Base-by-base conservation (phyloP, 106 monocot species). In the Dactylorhiza incarnata region DNA sequence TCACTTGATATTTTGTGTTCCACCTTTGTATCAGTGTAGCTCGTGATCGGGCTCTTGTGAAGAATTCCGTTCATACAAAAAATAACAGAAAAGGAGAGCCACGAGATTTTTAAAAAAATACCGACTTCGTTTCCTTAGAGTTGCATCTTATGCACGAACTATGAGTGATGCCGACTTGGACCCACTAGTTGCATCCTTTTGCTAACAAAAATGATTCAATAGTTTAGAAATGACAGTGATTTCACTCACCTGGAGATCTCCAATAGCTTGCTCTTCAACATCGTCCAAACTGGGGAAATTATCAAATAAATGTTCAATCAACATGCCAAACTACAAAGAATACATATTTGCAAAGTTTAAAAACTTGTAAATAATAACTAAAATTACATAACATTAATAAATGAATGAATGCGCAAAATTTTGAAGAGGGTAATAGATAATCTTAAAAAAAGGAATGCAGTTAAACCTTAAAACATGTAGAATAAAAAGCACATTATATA, bases 231-330 rank as follows among this genome's bases (percentile, higher is more conserved):
- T 37, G 37, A 37, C 37, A 37, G 37, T 37, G 37, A 37, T 37
- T 37, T 37, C 37, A 37, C 62, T 65, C 61, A 86, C 95, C 95
- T 95, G 95, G 44, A 95, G 90, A 85, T 95, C 92, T 45, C 95
- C 92, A 77, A 95, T 92, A 29, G 95, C 92, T 80, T 95, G 90
- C 73, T 84, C 83, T 15, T 83, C 86, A 29, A 73, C 85, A 80
- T 90, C 85, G 65, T 95, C 90, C 90, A 92, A 90, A 43, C 89
- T 81, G 12, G 92, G 90, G 68, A 90, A 92, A 55, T 82, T 80
- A 55, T 95, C 88, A 79, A 95, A 95, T 55, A 95, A 80, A 74
- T 88, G 80, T 73, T 89, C 84, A 73, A 95, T 95, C 82, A 95
- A 66, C 95, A 95, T 95, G 9, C 95, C 95, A 82, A 95, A 95